Evolutionary conservation across 2,329 filamentous ascomycete genomes (phyloP).

Genomic region (Aspergillus ochraceus): DNA sequence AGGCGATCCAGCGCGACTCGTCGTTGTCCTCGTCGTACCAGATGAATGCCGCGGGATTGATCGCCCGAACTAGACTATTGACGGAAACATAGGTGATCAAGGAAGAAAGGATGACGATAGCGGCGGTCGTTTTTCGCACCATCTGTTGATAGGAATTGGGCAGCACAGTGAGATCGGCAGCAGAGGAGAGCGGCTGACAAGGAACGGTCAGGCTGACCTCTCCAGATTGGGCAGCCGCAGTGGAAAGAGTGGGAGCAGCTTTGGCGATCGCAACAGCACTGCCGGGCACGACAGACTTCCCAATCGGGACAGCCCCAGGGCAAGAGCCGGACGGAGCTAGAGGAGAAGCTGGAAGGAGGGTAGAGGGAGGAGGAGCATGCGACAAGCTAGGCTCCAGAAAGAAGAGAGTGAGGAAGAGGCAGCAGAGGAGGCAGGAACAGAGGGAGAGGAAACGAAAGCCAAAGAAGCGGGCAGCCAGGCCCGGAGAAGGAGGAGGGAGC

Average conservation of each 20-base stretch:
- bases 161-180: constrained; percentile 11
- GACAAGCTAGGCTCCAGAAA: background rate
- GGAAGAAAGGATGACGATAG: constrained; percentile 41
- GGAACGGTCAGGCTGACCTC: constrained; percentile 5
- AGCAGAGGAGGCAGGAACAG: constrained; percentile 14
- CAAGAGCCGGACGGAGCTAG: constrained; percentile 2
- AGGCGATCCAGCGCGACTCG: constrained; percentile 68
- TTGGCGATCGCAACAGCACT: background rate
- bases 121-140: constrained; percentile 40
- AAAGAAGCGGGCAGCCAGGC: constrained; percentile 12
- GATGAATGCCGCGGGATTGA: constrained; percentile 65
- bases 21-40: constrained; percentile 61
- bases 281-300: constrained; percentile 8
- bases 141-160: constrained; percentile 36
- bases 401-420: background rate
- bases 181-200: constrained; percentile 1
- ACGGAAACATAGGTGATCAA: constrained; percentile 45
- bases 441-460: constrained; percentile 10
- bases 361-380: background rate
- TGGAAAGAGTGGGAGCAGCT: background rate
- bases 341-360: constrained; percentile 1
- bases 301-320: constrained; percentile 8
- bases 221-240: constrained; percentile 2
- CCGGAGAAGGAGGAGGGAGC: constrained; percentile 14
- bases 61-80: constrained; percentile 53